phyloP scores from a whole-genome alignment of 495 filamentous ascomycete genomes.

The Glonium stellatum region DNA sequence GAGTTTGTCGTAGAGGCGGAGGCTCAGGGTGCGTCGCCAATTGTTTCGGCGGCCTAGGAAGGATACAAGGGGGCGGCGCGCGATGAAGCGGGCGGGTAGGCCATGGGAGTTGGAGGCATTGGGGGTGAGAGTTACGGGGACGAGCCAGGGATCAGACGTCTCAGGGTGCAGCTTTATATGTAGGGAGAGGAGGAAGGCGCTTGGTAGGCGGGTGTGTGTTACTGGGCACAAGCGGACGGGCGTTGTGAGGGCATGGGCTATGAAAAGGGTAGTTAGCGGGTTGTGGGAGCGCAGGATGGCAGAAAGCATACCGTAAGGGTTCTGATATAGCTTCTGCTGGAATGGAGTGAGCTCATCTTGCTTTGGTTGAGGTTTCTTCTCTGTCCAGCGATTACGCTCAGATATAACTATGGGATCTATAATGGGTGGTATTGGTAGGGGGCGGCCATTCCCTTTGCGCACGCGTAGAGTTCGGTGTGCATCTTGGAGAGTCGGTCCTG shows the following conservation, averaged over 20 bases:
- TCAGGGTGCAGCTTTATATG: slow-evolving; percentile 51
- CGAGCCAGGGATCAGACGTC: slow-evolving; percentile 48
- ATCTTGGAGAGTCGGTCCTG: slow-evolving; percentile 15
- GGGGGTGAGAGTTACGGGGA: slow-evolving; percentile 43
- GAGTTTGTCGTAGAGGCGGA: slow-evolving; percentile 37
- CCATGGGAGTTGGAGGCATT: slow-evolving; percentile 8
- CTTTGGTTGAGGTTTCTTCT: slow-evolving; percentile 23
- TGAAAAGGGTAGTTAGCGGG: slow-evolving; percentile 29
- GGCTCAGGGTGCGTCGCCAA: slow-evolving; percentile 31
- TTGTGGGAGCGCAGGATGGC: slow-evolving; percentile 13
- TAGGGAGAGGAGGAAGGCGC: slow-evolving; percentile 57
- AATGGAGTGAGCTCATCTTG: slow-evolving; percentile 36
- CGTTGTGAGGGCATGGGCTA: slow-evolving; percentile 57
- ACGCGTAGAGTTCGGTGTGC: slow-evolving; percentile 18
- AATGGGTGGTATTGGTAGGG: slow-evolving; percentile 41
- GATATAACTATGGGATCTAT: slow-evolving; percentile 30
- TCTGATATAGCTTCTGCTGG: slow-evolving; percentile 47
- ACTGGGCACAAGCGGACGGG: slow-evolving; percentile 55
- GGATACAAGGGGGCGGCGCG: background rate
- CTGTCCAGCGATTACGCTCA: slow-evolving; percentile 14
- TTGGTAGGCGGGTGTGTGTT: slow-evolving; percentile 53
- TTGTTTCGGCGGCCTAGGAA: slow-evolving; percentile 5
- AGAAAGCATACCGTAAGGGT: slow-evolving; percentile 51
- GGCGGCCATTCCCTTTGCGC: slow-evolving; percentile 31
- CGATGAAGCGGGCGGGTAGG: slow-evolving; percentile 8